phyloP scores from a whole-genome alignment of 257 asterid species.

The Nicotiana otophora region DNA sequence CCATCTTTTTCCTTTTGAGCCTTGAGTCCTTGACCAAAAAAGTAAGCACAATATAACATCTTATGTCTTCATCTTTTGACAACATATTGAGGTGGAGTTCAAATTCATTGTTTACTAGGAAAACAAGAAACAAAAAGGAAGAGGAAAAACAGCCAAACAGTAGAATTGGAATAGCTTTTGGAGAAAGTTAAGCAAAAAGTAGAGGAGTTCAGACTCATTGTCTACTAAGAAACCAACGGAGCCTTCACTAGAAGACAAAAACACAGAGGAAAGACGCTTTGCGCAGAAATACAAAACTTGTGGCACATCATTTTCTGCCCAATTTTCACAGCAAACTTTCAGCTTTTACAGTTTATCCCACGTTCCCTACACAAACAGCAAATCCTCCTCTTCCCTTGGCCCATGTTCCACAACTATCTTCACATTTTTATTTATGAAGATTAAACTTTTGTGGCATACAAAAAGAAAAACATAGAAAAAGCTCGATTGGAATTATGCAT shows the following conservation, averaged over 20 bases:
- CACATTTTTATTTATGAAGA: background rate
- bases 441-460: no score
- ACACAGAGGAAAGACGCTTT: background rate
- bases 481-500: background rate
- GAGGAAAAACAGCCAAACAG: background rate
- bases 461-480: background rate
- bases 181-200: constrained; percentile 8
- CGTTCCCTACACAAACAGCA: constrained; percentile 1
- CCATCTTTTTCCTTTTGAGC: no score
- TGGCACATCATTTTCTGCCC: background rate
- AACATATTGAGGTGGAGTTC: background rate
- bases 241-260: constrained; percentile 6
- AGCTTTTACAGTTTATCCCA: background rate
- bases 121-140: background rate
- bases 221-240: constrained; percentile 9
- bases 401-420: background rate
- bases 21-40: background rate
- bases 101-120: no score
- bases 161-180: background rate
- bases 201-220: constrained; percentile 16
- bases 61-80: no score
- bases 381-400: no score
- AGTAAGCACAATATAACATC: background rate
- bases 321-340: no score
- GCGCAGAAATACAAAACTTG: background rate